Evolutionary conservation across 2,329 filamentous ascomycete genomes (phyloP).

Genomic region (Sarocladium brachiariae): DNA sequence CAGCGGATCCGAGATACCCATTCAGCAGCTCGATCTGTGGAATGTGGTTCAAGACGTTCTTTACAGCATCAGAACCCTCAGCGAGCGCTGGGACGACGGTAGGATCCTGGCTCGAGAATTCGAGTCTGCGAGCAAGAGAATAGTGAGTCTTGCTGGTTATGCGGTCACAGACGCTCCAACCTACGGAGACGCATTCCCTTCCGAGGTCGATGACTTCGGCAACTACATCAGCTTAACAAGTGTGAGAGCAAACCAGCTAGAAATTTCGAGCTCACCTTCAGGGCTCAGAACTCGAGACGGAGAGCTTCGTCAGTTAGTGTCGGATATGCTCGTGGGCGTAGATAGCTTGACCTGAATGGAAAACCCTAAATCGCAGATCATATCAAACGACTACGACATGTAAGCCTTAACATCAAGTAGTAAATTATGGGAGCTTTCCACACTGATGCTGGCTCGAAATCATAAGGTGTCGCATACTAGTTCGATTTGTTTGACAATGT

Average conservation of each 20-base stretch:
- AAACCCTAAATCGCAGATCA: too few relatives aligned
- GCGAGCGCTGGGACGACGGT: constrained; percentile 19
- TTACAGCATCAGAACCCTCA: constrained; percentile 16
- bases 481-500: too few relatives aligned
- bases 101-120: constrained; percentile 14
- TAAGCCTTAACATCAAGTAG: too few relatives aligned
- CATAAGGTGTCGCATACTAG: too few relatives aligned
- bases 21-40: constrained; percentile 15
- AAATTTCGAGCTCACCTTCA: neutral
- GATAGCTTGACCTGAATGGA: neutral
- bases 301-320: constrained; percentile 9
- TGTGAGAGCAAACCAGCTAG: constrained; percentile 12
- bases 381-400: too few relatives aligned
- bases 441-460: too few relatives aligned
- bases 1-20: neutral
- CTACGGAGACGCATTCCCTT: constrained; percentile 9
- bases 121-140: constrained; percentile 13
- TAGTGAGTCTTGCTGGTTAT: constrained; percentile 12
- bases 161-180: neutral
- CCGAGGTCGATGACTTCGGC: constrained; percentile 15
- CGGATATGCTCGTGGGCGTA: constrained; percentile 6
- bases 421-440: too few relatives aligned
- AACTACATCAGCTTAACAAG: constrained; percentile 17
- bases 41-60: constrained; percentile 17
- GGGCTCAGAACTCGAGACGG: neutral